Conservation (phyloP, 306 rosid genomes). For the Vigna radiata region DNA sequence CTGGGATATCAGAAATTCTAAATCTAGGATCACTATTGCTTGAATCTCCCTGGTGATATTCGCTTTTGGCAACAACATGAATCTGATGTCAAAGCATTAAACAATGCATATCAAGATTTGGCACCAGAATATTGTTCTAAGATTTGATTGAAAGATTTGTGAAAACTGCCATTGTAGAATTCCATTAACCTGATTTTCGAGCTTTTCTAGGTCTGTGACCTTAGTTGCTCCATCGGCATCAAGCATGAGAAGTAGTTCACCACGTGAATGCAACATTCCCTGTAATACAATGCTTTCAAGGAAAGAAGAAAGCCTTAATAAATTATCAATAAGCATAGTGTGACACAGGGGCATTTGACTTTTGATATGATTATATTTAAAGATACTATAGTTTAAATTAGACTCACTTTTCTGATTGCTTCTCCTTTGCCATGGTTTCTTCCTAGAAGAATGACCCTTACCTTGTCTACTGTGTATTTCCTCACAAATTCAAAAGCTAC, state of each 20-base stretch:
- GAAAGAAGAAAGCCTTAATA: constrained; percentile 70
- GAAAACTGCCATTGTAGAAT: constrained; percentile 1
- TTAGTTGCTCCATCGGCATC: constrained; percentile 99
- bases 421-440: constrained; percentile 96
- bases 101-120: constrained; percentile 28
- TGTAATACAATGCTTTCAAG: constrained; percentile 87
- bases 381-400: constrained; percentile 44
- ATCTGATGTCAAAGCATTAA: constrained; percentile 57
- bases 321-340: constrained; percentile 46
- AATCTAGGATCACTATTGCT: constrained; percentile 53
- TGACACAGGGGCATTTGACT: not conserved
- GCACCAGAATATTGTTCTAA: constrained; percentile 31
- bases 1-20: constrained; percentile 79
- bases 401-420: constrained; percentile 99
- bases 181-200: constrained; percentile 79
- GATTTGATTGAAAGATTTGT: not conserved
- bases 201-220: constrained; percentile 86
- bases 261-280: constrained; percentile 99
- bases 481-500: constrained; percentile 85
- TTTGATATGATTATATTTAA: constrained; percentile 26
- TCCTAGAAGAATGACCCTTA: constrained; percentile 91
- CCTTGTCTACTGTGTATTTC: constrained; percentile 79
- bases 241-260: constrained; percentile 92
- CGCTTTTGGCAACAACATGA: constrained; percentile 63
- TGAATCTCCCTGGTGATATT: constrained; percentile 53